Evolutionary conservation across 768 basidiomycete species (phyloP).

Genomic region (Termitomyces sp.): DNA sequence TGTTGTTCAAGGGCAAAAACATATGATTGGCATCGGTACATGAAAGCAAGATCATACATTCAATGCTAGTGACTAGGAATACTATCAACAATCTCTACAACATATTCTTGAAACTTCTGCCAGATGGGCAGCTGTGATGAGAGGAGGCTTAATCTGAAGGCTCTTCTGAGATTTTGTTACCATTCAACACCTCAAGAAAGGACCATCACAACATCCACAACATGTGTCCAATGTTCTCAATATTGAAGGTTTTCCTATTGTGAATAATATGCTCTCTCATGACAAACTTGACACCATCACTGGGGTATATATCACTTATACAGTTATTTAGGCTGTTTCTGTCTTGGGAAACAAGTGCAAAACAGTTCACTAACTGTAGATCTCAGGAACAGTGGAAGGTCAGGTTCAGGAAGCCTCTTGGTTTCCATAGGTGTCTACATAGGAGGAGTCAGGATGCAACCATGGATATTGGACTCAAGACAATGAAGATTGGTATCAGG

Average conservation of each 20-base stretch:
- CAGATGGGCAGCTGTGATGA: neutral
- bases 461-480: too few relatives aligned
- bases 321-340: too few relatives aligned
- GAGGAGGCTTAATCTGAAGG: neutral
- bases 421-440: too few relatives aligned
- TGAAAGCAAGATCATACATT: neutral
- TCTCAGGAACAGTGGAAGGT: too few relatives aligned
- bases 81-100: neutral
- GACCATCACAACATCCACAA: neutral
- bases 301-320: neutral
- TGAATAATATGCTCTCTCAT: neutral
- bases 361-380: too few relatives aligned
- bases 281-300: neutral
- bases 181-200: neutral
- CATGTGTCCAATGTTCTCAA: neutral
- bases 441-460: too few relatives aligned
- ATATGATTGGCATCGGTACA: neutral
- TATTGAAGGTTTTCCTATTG: neutral
- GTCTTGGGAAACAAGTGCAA: too few relatives aligned
- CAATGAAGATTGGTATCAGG: too few relatives aligned
- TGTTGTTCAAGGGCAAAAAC: too few relatives aligned
- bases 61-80: neutral
- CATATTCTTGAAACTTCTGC: neutral
- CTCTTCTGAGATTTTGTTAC: neutral
- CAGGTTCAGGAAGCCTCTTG: too few relatives aligned